Percentiles rank a stretch among this genome's conserved stretches.
These are phyloP conservation scores for Lablab purpureus DNA, from an alignment of 306 rosid genomes.

Conservation along the genomic window DNA sequence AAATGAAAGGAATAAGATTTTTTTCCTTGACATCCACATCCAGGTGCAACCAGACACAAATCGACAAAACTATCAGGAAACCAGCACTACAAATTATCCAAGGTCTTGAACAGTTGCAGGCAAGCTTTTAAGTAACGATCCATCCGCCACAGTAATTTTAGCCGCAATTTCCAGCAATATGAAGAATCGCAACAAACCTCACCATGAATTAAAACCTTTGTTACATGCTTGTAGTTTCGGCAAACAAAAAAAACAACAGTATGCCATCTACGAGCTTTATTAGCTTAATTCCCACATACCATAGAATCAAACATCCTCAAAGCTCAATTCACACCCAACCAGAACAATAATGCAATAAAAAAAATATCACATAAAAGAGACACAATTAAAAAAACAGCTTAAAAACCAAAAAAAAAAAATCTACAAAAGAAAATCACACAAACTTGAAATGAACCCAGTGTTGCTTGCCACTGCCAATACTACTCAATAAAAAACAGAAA, in stretches of 20 bases:
- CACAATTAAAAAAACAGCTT: not conserved
- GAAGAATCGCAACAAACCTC: not conserved
- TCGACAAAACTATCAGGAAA: not conserved
- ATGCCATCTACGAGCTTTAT: not conserved
- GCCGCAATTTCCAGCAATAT: not conserved
- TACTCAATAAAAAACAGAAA: constrained; percentile 12
- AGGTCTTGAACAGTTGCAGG: not conserved
- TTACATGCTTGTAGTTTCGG: not conserved
- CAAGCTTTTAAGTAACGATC: not conserved
- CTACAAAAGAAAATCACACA: not conserved
- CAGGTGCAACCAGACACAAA: not conserved
- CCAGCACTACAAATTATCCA: constrained; percentile 1
- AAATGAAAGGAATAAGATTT: constrained; percentile 13
- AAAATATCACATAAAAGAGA: constrained; percentile 16
- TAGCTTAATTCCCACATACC: constrained; percentile 12
- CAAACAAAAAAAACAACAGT: not conserved
- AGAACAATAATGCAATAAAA: constrained; percentile 19
- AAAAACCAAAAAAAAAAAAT: too few relatives aligned
- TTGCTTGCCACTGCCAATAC: not conserved
- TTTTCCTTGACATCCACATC: not conserved
- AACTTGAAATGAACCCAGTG: not conserved
- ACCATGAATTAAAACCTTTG: not conserved
- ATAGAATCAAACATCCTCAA: constrained; percentile 4
- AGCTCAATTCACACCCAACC: constrained; percentile 25
- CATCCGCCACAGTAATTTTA: not conserved